These are phyloP conservation scores for Scutellaria barbata DNA, from an alignment of 257 asterid species.

Conservation along the genomic window DNA sequence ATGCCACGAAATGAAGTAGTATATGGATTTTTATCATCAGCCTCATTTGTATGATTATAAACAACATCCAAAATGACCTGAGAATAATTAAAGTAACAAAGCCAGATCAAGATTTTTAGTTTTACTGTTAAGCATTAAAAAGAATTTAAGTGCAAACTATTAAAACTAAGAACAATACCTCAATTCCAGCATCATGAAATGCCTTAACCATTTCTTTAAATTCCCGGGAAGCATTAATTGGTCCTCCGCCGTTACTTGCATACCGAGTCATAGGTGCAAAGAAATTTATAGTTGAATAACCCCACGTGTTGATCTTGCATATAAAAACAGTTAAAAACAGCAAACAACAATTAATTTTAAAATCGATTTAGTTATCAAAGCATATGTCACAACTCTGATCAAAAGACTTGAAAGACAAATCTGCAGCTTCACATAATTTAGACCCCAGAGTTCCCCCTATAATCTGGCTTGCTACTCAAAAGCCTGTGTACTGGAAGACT, in stretches of 20 bases:
- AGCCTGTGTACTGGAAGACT: background rate
- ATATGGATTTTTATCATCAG: slow-evolving; percentile 85
- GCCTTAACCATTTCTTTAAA: slow-evolving; percentile 97
- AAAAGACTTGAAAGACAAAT: background rate
- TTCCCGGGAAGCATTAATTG: slow-evolving; percentile 74
- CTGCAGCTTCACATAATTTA: slow-evolving; percentile 17
- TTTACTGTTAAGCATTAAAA: background rate
- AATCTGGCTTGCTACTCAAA: slow-evolving; percentile 17
- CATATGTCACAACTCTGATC: slow-evolving; percentile 2
- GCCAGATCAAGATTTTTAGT: slow-evolving; percentile 26
- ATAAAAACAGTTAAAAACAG: slow-evolving; percentile 33
- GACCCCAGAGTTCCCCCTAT: slow-evolving; percentile 12
- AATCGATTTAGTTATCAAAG: slow-evolving; percentile 25
- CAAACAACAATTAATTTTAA: slow-evolving; percentile 20
- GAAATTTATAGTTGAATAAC: slow-evolving; percentile 92
- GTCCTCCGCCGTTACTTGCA: slow-evolving; percentile 93
- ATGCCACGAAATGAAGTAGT: slow-evolving; percentile 98
- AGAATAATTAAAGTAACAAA: slow-evolving; percentile 35
- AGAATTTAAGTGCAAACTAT: slow-evolving; percentile 27
- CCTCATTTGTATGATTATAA: slow-evolving; percentile 95
- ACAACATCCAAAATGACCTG: slow-evolving; percentile 98
- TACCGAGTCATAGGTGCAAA: slow-evolving; percentile 99
- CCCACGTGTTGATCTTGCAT: slow-evolving; percentile 92
- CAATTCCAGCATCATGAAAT: slow-evolving; percentile 89
- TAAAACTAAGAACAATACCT: slow-evolving; percentile 52